Percentiles rank a stretch among this genome's conserved stretches.
These are phyloP conservation scores for Rhododendron mucronatum DNA, from an alignment of 148 eudicot species.

Conservation along the genomic window DNA sequence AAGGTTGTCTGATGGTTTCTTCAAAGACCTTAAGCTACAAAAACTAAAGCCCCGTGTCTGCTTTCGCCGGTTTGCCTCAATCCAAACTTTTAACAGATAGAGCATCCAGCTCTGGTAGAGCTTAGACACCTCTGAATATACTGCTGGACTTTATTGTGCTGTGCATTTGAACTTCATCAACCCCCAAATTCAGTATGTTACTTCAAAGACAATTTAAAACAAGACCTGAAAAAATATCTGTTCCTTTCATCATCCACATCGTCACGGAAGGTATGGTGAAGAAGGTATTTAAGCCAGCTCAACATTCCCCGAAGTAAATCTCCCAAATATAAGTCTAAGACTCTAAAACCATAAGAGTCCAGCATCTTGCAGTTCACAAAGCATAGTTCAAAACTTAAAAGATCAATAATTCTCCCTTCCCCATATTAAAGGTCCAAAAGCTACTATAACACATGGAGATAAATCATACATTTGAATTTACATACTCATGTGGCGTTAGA, in stretches of 20 bases:
- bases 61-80: neutral
- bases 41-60: neutral
- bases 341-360: neutral
- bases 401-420: neutral
- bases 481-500: neutral
- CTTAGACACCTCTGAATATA: neutral
- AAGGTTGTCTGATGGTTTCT: neutral
- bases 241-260: neutral
- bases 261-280: neutral
- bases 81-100: neutral
- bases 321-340: neutral
- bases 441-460: neutral
- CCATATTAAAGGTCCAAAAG: neutral
- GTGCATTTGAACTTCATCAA: neutral
- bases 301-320: neutral
- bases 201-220: neutral
- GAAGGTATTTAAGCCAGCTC: neutral
- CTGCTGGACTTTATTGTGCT: neutral
- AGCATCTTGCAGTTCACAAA: neutral
- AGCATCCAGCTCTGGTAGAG: neutral
- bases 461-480: neutral
- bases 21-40: neutral
- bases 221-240: neutral
- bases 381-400: neutral
- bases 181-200: neutral